Conservation (phyloP, 768 basidiomycete genomes). For the Paxillus rubicundulus region DNA sequence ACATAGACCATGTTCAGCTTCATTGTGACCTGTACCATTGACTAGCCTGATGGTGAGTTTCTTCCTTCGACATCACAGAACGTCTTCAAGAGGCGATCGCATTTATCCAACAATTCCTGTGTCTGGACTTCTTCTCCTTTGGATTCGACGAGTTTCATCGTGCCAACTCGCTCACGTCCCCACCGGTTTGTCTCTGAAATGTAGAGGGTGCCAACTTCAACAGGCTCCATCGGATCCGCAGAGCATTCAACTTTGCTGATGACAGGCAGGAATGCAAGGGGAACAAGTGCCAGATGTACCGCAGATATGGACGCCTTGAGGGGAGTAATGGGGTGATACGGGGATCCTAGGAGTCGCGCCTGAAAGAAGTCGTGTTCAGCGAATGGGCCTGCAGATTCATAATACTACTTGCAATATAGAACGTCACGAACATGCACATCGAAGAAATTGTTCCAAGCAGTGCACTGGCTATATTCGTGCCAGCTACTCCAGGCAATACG, state of each 20-base stretch:
- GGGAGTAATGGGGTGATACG: constrained; percentile 57
- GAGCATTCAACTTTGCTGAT: neutral
- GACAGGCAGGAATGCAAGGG: constrained; percentile 48
- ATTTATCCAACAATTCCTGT: constrained; percentile 48
- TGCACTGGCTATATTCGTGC: constrained; percentile 56
- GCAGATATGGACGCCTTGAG: constrained; percentile 67
- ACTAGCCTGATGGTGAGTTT: constrained; percentile 16
- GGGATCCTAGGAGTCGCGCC: constrained; percentile 69
- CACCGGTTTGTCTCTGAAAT: constrained; percentile 55
- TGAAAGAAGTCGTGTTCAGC: constrained; percentile 27
- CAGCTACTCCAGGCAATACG: constrained; percentile 67
- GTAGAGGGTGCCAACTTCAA: constrained; percentile 38
- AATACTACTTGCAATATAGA: constrained; percentile 58
- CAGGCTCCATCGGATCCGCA: constrained; percentile 13
- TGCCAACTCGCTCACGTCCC: constrained; percentile 54
- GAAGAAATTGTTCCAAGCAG: constrained; percentile 46
- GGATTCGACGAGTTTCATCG: constrained; percentile 50
- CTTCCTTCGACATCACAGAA: constrained; percentile 34
- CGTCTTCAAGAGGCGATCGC: constrained; percentile 50
- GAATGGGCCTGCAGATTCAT: neutral
- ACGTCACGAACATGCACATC: constrained; percentile 48
- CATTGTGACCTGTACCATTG: neutral
- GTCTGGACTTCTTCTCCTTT: constrained; percentile 47
- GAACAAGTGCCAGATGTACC: constrained; percentile 64
- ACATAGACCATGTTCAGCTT: neutral